Base-by-base conservation (phyloP, 202 grass and related monocot genomes). In the Elaeis oleifera region DNA sequence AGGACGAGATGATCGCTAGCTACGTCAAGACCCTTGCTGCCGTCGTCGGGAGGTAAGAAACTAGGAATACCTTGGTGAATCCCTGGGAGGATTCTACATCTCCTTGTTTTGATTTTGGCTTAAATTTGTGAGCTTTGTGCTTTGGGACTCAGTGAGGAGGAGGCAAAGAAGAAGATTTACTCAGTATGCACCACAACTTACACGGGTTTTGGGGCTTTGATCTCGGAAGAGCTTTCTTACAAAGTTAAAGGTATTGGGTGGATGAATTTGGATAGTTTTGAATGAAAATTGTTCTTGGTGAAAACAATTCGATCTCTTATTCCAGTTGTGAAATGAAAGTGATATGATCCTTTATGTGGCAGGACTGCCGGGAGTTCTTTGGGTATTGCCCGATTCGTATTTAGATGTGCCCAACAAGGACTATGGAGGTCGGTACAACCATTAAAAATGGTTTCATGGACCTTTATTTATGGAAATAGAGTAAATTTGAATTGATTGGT, bases 351-450 rank as follows among this genome's bases (percentile, higher is more conserved):
- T 13, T 44, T 44, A 13, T 44, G 8, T 44, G 36, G 52, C 64
- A 97, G 87, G 81, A 76, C 83, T 97, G 71, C 87, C 87, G 0
- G 87, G 87, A 76, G 92, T 97, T 79, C 92, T 97, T 66, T 97
- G 92, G 92, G 92, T 97, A 60, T 83, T 97, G 58, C 92, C 92
- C 60, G 92, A 97, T 86, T 91, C 92, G 0, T 97, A 97, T 64
- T 73, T 97, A 71, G 92, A 97, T 86, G 87, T 97, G 60, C 87
- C 92, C 25, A 97, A 97, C 81, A 86, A 97, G 76, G 92, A 97
- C 49, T 97, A 97, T 32, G 92, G 92, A 97, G 92, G 92, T 97
- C 71, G 18, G 58, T 73, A 58, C 6, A 13, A 5, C 36, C 8
- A 44, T 13, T 44, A 44, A 44, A 44, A 13, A 44, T 13, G 36